phyloP scores from a whole-genome alignment of 2,329 filamentous ascomycete genomes.

The Pyrenochaeta sp. region DNA sequence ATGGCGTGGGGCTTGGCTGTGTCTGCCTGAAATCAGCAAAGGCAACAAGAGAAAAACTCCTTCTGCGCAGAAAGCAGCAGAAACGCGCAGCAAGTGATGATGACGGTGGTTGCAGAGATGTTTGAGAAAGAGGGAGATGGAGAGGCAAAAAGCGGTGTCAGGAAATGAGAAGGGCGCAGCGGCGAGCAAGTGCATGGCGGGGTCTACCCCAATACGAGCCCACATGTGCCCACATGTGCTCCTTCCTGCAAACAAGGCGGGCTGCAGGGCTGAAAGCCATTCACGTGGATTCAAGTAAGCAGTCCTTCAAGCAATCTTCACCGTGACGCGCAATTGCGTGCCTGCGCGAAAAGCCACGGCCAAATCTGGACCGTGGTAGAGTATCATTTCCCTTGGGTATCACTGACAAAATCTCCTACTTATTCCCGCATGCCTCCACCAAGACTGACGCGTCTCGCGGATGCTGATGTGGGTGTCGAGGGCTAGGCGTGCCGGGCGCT shows the following conservation, averaged over 20 bases:
- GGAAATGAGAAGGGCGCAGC: constrained; percentile 14
- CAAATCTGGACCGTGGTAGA: not conserved
- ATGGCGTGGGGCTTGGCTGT: constrained; percentile 29
- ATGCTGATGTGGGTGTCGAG: too few species aligned
- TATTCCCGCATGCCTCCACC: too few species aligned
- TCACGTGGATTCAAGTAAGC: constrained; percentile 7
- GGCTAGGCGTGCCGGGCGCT: too few species aligned
- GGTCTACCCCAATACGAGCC: constrained; percentile 8
- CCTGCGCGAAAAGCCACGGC: not conserved
- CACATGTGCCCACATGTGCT: too few species aligned
- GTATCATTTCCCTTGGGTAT: constrained; percentile 30
- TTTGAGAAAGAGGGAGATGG: not conserved
- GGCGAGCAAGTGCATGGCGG: constrained; percentile 12
- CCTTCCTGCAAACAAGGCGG: constrained; percentile 9
- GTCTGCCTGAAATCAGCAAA: constrained; percentile 17
- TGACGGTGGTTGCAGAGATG: not conserved
- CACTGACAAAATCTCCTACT: constrained; percentile 13
- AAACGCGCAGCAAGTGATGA: constrained; percentile 6
- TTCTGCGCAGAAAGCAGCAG: constrained; percentile 3
- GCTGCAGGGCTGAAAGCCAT: constrained; percentile 15
- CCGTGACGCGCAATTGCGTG: constrained; percentile 21
- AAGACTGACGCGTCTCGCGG: too few species aligned
- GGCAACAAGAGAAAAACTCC: constrained; percentile 5
- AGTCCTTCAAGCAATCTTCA: constrained; percentile 5
- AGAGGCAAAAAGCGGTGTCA: constrained; percentile 15